Base-by-base conservation (phyloP, 352 stramenopile genomes). In the Elongisporangium anandrum region DNA sequence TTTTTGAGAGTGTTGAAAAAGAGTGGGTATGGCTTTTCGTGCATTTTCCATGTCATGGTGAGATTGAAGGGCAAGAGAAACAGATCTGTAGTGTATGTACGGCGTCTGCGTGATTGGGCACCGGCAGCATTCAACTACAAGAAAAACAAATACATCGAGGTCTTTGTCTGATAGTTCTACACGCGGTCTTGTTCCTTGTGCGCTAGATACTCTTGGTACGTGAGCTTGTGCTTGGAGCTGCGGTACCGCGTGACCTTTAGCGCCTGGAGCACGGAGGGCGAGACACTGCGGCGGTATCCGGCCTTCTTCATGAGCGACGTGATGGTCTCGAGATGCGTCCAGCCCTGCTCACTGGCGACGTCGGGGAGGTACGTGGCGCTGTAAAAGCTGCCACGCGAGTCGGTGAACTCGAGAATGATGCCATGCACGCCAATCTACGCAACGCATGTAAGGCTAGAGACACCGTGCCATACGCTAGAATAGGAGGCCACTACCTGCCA, bases 221-320 rank as follows among this genome's bases (percentile, higher is more conserved):
- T 77, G 54, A 94, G 82, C 63, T 88, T 87, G 71, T 91, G 77
- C 65, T 91, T 91, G 53, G 84, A 88, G 62, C 80, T 91, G 54
- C 77, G 76, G 69, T 94, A 94, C 61, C 82, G 79, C 56, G 81
- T 92, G 59, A 94, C 69, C 63, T 87, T 87, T 64, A 92, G 69
- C 34, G 64, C 67, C 60, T 70, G 60, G 50, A 94, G 75, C 70
- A 92, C 71, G n/a, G 58, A 57, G 24, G 73, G 53, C 22, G 72
- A 79, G 61, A 94, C 77, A 15, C 57, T 69, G 62, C 66, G 80
- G 17, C 77, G 74, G 64, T 86, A 94, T 22, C 84, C 84, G 13
- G 84, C 82, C 70, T 94, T 94, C 54, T 68, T 74, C 75, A 94
- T 79, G 56, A 94, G 82, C 48, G 82, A 91, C 57, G 67, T 90